Percentiles rank a stretch among this genome's conserved stretches.
phyloP scores from a whole-genome alignment of 73 alveolate genomes.

The Paramecium bursaria region DNA sequence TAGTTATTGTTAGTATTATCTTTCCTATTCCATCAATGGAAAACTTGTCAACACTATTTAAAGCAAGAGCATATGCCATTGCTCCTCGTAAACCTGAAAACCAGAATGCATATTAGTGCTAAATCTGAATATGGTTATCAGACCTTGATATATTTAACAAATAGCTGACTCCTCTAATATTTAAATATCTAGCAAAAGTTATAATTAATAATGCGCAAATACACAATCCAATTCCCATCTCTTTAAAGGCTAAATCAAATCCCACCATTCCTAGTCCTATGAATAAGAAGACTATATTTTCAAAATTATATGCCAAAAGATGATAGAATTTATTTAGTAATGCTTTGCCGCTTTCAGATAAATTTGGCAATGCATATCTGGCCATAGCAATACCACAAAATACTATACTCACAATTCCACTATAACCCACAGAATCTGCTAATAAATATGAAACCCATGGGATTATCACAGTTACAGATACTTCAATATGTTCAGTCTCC shows the following conservation, averaged over 20 bases:
- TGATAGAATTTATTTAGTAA: conserved; percentile 79
- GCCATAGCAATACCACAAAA: conserved; percentile 90
- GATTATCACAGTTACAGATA: conserved; percentile 80
- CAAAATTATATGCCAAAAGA: conserved; percentile 79
- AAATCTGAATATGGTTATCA: conserved; percentile 55
- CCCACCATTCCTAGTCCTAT: conserved; percentile 90
- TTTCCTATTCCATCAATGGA: conserved; percentile 65
- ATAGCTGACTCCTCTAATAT: conserved; percentile 71
- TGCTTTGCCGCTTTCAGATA: conserved; percentile 73
- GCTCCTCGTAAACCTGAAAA: conserved; percentile 90
- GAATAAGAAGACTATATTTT: conserved; percentile 84
- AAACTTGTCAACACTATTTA: conserved; percentile 70
- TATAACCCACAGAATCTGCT: conserved; percentile 81
- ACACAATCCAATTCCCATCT: conserved; percentile 72
- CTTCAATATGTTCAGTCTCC: conserved; percentile 72
- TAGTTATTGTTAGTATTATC: conserved; percentile 74
- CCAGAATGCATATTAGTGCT: conserved; percentile 79
- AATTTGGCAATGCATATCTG: conserved; percentile 86
- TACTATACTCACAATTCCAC: conserved; percentile 90
- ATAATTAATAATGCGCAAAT: conserved; percentile 69
- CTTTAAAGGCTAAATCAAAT: conserved; percentile 74
- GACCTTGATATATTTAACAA: conserved; percentile 72
- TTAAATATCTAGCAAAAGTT: conserved; percentile 74
- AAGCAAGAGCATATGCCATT: conserved; percentile 93
- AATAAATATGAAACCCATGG: conserved; percentile 91